These are phyloP conservation scores for Krasilnikovozyma curviuscula DNA, from an alignment of 768 basidiomycete species.

Conservation along the genomic window DNA sequence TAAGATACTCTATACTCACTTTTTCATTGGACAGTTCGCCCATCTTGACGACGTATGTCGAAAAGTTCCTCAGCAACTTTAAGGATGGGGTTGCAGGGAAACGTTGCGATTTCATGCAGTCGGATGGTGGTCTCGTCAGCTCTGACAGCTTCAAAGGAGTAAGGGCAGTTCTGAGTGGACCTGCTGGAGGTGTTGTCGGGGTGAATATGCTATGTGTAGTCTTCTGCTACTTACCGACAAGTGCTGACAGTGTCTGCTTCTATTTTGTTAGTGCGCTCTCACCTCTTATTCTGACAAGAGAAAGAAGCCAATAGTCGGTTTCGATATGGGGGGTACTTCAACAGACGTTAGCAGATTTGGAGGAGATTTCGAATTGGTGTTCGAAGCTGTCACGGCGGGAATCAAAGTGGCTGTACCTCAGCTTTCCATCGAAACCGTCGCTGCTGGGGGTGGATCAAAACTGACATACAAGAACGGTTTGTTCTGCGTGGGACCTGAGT, in stretches of 20 bases:
- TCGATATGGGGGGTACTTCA: slow-evolving; percentile 18
- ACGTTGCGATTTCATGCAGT: slow-evolving; percentile 13
- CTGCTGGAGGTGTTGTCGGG: slow-evolving; percentile 18
- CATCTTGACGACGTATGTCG: slow-evolving; percentile 17
- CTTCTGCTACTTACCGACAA: too few species aligned
- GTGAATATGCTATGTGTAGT: neutral
- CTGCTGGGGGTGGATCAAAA: slow-evolving; percentile 16
- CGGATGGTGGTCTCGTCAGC: slow-evolving; percentile 2
- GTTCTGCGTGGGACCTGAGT: slow-evolving; percentile 17
- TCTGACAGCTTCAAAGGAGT: slow-evolving; percentile 14
- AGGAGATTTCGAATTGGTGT: slow-evolving; percentile 14
- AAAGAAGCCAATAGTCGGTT: slow-evolving; percentile 15
- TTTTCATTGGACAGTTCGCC: neutral
- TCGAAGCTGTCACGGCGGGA: slow-evolving; percentile 8
- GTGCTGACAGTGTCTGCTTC: too few species aligned
- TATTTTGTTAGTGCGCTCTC: slow-evolving; percentile 4
- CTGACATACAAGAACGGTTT: slow-evolving; percentile 17
- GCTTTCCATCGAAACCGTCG: slow-evolving; percentile 10
- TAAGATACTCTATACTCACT: neutral
- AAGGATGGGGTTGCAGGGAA: slow-evolving; percentile 15
- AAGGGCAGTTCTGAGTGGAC: slow-evolving; percentile 15
- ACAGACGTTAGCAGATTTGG: slow-evolving; percentile 18
- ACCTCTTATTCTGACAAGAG: slow-evolving; percentile 11
- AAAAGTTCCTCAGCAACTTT: slow-evolving; percentile 18
- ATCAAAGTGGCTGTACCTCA: slow-evolving; percentile 3